These are phyloP conservation scores for Metschnikowia koreensis DNA, from an alignment of 805 yeast genomes.

Conservation along the genomic window DNA sequence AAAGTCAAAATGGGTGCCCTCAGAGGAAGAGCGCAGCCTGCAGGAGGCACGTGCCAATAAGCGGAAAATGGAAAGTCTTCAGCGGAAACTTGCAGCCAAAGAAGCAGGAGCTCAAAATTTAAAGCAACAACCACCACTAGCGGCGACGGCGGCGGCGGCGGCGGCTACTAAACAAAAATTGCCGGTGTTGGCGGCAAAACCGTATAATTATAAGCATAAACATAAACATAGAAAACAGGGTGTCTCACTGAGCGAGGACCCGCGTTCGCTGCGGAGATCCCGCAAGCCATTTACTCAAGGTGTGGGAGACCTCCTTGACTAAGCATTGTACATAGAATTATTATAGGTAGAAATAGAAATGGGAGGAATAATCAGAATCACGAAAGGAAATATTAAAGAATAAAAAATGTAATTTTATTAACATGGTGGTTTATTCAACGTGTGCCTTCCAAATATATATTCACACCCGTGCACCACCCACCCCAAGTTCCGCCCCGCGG, in stretches of 20 bases:
- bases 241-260: neutral
- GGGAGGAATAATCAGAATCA: neutral
- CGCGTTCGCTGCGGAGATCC: neutral
- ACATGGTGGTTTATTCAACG: no score
- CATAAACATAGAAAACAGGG: neutral
- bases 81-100: constrained; percentile 11
- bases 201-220: neutral
- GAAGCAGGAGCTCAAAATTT: neutral
- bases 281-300: constrained; percentile 22
- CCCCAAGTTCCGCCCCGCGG: neutral
- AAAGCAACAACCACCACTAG: neutral
- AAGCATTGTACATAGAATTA: constrained; percentile 11
- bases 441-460: no score
- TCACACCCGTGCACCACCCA: constrained; percentile 12
- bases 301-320: constrained; percentile 28
- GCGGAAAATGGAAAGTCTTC: constrained; percentile 17
- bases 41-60: constrained; percentile 51
- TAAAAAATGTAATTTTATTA: no score
- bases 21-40: constrained; percentile 47
- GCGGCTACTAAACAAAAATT: no score
- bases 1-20: constrained; percentile 74
- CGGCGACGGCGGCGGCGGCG: no score
- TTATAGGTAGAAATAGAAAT: neutral
- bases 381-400: neutral
- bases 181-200: no score